These are phyloP conservation scores for Flaveria linearis DNA, from an alignment of 129 eudicot genomes.

Conservation along the genomic window DNA sequence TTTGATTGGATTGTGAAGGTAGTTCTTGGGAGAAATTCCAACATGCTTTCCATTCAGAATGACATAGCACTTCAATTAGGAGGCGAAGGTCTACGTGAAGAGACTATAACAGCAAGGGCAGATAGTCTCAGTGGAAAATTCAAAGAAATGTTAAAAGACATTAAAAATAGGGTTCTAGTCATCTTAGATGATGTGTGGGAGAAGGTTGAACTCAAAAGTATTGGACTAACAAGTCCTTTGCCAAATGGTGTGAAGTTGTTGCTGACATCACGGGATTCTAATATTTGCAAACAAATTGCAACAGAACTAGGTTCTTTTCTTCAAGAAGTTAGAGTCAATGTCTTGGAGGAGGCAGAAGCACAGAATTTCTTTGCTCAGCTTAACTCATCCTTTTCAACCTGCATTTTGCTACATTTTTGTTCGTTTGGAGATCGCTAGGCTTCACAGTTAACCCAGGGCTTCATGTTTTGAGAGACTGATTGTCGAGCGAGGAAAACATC, in stretches of 20 bases:
- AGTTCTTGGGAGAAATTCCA: neutral
- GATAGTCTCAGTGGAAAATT: neutral
- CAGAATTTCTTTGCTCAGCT: neutral
- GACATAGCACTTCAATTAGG: neutral
- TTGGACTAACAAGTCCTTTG: slow-evolving; percentile 15
- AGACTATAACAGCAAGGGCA: neutral
- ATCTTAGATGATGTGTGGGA: slow-evolving; percentile 20
- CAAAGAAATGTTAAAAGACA: neutral
- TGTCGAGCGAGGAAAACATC: no score
- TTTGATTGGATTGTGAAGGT: neutral
- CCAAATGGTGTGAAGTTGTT: slow-evolving; percentile 10
- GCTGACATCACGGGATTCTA: neutral
- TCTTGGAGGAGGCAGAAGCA: slow-evolving; percentile 6
- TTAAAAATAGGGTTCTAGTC: neutral
- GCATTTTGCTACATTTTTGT: no score
- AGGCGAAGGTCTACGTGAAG: neutral
- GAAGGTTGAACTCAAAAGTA: neutral
- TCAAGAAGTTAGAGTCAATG: neutral
- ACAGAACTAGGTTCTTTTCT: neutral
- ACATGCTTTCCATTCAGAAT: neutral
- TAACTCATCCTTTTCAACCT: no score
- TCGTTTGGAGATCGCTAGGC: no score
- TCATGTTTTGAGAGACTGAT: no score
- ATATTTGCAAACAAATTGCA: neutral
- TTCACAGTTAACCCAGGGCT: no score